phyloP scores from a whole-genome alignment of 345 rosid species.

The Corchorus capsularis region DNA sequence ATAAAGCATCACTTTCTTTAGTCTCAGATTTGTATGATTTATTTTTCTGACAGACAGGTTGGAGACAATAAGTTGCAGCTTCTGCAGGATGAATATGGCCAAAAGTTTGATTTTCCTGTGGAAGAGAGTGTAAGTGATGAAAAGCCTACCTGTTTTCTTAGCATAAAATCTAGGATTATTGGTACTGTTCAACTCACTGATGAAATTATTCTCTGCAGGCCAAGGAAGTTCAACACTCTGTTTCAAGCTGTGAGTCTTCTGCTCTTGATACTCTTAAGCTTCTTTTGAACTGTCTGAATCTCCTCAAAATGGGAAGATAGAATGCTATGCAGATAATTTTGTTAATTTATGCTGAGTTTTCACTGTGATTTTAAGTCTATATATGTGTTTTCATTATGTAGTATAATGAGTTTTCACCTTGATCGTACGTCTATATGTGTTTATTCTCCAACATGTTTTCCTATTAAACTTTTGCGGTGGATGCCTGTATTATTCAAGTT shows the following conservation, averaged over 20 bases:
- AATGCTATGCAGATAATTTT: not conserved
- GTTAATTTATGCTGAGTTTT: not conserved
- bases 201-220: constrained; percentile 45
- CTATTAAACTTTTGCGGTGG: constrained; percentile 37
- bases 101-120: constrained; percentile 31
- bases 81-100: constrained; percentile 30
- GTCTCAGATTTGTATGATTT: constrained; percentile 31
- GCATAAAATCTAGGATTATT: constrained; percentile 8
- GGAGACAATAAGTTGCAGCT: constrained; percentile 32
- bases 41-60: constrained; percentile 59
- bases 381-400: not conserved
- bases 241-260: constrained; percentile 48
- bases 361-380: not conserved
- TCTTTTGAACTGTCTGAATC: constrained; percentile 1
- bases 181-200: constrained; percentile 21
- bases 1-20: not conserved
- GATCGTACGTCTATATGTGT: not conserved
- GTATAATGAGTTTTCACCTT: not conserved
- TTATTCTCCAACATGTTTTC: constrained; percentile 8
- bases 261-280: constrained; percentile 19
- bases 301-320: not conserved
- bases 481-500: constrained; percentile 35
- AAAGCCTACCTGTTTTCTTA: constrained; percentile 20
- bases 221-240: constrained; percentile 48
- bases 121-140: constrained; percentile 44